phyloP scores from a whole-genome alignment of 202 grass and related monocot genomes.

The Zoysia matrella region DNA sequence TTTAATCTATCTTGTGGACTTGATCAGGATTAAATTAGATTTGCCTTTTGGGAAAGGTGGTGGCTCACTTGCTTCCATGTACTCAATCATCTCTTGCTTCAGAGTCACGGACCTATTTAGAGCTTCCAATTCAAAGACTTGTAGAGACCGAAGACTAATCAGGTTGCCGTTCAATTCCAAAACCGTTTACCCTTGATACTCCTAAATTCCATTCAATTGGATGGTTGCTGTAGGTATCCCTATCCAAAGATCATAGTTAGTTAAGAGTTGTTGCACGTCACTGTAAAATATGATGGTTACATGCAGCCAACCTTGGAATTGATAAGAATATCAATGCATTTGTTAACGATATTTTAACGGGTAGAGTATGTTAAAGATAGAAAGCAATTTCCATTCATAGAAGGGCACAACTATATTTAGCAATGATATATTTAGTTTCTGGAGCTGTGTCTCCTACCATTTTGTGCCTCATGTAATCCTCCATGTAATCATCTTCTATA shows the following conservation, averaged over 20 bases:
- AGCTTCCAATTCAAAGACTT: constrained; percentile 38
- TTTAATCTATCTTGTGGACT: constrained; percentile 61
- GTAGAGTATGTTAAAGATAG: too few relatives aligned
- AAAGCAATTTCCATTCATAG: too few relatives aligned
- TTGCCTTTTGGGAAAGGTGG: constrained; percentile 48
- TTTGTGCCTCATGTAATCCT: too few relatives aligned
- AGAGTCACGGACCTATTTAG: constrained; percentile 4
- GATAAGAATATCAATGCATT: background rate
- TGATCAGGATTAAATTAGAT: constrained; percentile 53
- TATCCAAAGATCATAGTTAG: constrained; percentile 56
- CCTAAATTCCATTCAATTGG: constrained; percentile 34
- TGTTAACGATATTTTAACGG: background rate
- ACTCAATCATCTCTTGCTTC: background rate
- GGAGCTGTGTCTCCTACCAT: too few relatives aligned
- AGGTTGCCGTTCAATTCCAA: background rate
- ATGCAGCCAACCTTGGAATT: constrained; percentile 30
- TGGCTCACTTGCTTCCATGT: constrained; percentile 19
- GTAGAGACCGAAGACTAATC: background rate
- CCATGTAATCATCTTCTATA: too few relatives aligned
- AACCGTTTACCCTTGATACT: background rate
- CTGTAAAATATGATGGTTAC: constrained; percentile 47
- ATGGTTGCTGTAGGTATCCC: constrained; percentile 46
- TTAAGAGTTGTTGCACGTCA: constrained; percentile 24
- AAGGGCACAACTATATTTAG: too few relatives aligned
- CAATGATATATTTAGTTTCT: too few relatives aligned